A percentile compares a stretch with the other conserved stretches of the same genome.
These are phyloP conservation scores for Carallia brachiata DNA, from an alignment of 345 rosid species.

Conservation along the genomic window DNA sequence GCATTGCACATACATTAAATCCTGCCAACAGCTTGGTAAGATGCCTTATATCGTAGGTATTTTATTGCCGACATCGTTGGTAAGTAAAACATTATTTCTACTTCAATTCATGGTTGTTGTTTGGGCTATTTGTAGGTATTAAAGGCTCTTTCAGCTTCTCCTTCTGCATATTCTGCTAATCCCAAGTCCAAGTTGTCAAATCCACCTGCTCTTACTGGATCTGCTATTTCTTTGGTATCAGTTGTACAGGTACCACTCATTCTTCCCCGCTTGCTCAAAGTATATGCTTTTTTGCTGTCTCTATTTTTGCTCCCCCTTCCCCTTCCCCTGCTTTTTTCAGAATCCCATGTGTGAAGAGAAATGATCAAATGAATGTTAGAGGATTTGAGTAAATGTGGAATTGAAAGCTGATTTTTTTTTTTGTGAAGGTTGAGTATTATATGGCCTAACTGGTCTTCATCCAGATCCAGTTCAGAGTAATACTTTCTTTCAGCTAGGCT, in stretches of 20 bases:
- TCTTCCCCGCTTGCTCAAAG: background rate
- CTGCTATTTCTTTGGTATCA: conserved; percentile 55
- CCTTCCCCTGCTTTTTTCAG: too few relatives aligned
- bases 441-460: too few relatives aligned
- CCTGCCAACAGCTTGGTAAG: conserved; percentile 48
- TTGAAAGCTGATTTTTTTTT: too few relatives aligned
- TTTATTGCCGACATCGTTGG: too few relatives aligned
- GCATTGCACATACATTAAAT: conserved; percentile 56
- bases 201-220: conserved; percentile 57
- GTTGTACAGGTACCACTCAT: conserved; percentile 44
- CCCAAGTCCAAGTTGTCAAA: conserved; percentile 45
- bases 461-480: too few relatives aligned
- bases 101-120: background rate
- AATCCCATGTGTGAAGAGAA: too few relatives aligned
- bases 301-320: too few relatives aligned
- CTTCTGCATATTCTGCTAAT: conserved; percentile 62
- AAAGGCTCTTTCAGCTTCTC: conserved; percentile 60
- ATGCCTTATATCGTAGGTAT: too few relatives aligned
- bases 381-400: too few relatives aligned
- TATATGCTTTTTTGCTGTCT: background rate
- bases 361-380: too few relatives aligned
- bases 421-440: too few relatives aligned
- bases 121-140: conserved; percentile 33
- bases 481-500: too few relatives aligned
- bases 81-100: background rate